Percentiles rank a stretch among this genome's conserved stretches.
Evolutionary conservation across 2,329 filamentous ascomycete genomes (phyloP).

Genomic region (Lachnum nothofagi): DNA sequence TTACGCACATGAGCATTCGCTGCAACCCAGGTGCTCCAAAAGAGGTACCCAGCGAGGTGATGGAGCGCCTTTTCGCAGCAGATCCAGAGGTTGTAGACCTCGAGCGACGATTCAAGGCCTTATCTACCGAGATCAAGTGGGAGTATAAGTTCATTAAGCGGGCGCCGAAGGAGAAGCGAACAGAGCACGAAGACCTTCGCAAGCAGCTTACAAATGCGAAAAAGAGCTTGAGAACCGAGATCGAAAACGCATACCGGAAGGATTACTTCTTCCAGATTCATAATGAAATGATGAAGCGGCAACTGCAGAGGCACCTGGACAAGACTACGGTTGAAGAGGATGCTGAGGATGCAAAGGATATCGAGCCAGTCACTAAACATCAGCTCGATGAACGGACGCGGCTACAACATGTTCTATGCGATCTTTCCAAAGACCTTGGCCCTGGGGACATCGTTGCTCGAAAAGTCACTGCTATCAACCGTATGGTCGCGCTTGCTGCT

Average conservation of each 20-base stretch:
- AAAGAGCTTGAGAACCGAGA: constrained; percentile 14
- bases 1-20: constrained; percentile 23
- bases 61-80: not conserved
- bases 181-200: constrained; percentile 11
- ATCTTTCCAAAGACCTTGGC: constrained; percentile 21
- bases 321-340: constrained; percentile 9
- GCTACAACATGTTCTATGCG: constrained; percentile 18
- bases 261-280: constrained; percentile 20
- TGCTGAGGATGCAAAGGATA: not conserved
- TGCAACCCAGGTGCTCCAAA: constrained; percentile 16
- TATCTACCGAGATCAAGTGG: constrained; percentile 14
- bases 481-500: constrained; percentile 17
- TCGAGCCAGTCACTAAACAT: constrained; percentile 16
- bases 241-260: constrained; percentile 10
- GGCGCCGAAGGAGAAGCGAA: constrained; percentile 4
- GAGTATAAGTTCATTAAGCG: constrained; percentile 21
- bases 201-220: constrained; percentile 12
- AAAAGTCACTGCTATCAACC: constrained; percentile 20
- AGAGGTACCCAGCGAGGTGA: constrained; percentile 1
- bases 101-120: constrained; percentile 12
- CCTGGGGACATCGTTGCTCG: constrained; percentile 13
- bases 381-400: constrained; percentile 19
- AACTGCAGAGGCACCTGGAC: constrained; percentile 12
- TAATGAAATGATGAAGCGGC: constrained; percentile 20
- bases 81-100: constrained; percentile 20